Percentiles rank a stretch among this genome's conserved stretches.
phyloP scores from a whole-genome alignment of 495 filamentous ascomycete genomes.

The Podospora appendiculata region DNA sequence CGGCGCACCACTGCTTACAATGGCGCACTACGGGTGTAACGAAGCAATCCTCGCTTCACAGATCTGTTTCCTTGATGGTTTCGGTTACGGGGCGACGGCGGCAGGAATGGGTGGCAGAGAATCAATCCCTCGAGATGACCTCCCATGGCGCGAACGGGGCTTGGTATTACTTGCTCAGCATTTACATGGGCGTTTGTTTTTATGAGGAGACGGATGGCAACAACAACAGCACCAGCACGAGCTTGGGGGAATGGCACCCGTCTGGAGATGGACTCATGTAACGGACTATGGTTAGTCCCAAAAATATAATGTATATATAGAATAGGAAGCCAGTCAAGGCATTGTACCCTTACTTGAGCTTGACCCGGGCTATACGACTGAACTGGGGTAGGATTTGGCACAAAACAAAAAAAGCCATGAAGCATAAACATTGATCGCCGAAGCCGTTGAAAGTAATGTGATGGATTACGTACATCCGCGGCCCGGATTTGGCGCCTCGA shows the following conservation, averaged over 20 bases:
- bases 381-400: not conserved
- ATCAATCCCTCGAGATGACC: not conserved
- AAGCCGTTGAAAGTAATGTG: not conserved
- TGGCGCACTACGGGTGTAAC: not conserved
- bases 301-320: not conserved
- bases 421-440: not conserved
- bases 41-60: not conserved
- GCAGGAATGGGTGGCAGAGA: not conserved
- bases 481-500: not conserved
- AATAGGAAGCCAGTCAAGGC: not conserved
- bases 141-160: not conserved
- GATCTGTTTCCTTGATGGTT: not conserved
- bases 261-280: not conserved
- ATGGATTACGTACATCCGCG: not conserved
- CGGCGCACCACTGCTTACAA: not conserved
- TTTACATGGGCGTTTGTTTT: constrained; percentile 9
- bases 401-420: not conserved
- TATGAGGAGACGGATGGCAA: not conserved
- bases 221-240: not conserved
- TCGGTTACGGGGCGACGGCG: not conserved
- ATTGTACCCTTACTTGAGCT: not conserved
- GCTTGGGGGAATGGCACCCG: not conserved
- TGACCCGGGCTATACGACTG: not conserved
- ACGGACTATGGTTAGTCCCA: not conserved
- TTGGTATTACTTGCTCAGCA: not conserved